Evolutionary conservation across 306 rosid genomes (phyloP).

Genomic region (Lathyrus oleraceus): DNA sequence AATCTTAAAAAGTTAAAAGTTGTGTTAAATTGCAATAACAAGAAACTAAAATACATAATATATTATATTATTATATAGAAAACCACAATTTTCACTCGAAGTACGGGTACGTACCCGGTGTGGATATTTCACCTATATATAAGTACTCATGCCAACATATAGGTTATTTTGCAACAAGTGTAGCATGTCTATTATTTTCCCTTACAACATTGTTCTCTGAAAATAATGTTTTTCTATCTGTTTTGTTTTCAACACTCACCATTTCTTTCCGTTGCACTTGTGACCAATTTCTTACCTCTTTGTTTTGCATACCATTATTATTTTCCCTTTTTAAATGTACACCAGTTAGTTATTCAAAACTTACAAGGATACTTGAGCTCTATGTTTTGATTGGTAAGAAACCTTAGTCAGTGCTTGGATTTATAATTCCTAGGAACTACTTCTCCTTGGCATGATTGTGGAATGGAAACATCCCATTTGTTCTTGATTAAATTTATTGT

Average conservation of each 20-base stretch:
- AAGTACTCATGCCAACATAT: too few relatives aligned
- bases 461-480: constrained; percentile 16
- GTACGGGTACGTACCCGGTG: too few relatives aligned
- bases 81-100: too few relatives aligned
- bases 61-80: too few relatives aligned
- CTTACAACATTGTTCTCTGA: constrained; percentile 10
- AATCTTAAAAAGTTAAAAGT: too few relatives aligned
- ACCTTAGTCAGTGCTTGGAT: background rate
- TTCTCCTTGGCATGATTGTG: constrained; percentile 1
- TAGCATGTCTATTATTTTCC: constrained; percentile 13
- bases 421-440: constrained; percentile 20
- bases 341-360: constrained; percentile 8
- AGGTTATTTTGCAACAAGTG: constrained; percentile 6
- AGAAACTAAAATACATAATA: too few relatives aligned
- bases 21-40: too few relatives aligned
- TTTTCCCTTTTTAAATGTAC: background rate
- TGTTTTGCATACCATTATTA: constrained; percentile 13
- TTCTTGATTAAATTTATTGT: constrained; percentile 6
- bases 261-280: constrained; percentile 6
- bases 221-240: constrained; percentile 12
- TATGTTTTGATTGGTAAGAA: constrained; percentile 14
- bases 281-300: background rate
- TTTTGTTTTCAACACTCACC: constrained; percentile 23
- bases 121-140: too few relatives aligned
- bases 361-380: constrained; percentile 15